Base-by-base conservation (phyloP, 208 protist genomes). In the Trypanosoma cruzi region DNA sequence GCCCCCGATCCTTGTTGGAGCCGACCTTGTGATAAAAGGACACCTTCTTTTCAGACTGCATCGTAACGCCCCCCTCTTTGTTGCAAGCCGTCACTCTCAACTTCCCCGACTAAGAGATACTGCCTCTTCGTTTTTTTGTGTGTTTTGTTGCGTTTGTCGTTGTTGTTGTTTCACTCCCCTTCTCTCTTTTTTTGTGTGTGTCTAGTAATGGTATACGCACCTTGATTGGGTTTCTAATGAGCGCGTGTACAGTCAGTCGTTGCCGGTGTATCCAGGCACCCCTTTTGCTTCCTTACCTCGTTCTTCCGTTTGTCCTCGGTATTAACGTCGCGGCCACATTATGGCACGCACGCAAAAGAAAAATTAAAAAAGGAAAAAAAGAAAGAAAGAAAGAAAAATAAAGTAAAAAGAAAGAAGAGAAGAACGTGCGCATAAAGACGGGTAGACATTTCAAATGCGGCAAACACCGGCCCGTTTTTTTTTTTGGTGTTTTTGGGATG, bases 11-110 rank as follows among this genome's bases (percentile, higher is more conserved):
- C 54, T 79, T 80, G 29, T 34, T 37, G 6, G 20, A 49, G 44
- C 53, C 74, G 18, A 24, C 64, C 49, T 60, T 69, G 44, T 62
- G 55, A 36, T n/a, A 42, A 22, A 63, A 57, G n/a, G 62, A 75
- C 34, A 18, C 31, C 2, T 37, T 59, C 10, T 22, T n/a, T 16
- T 61, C 61, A 0, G 20, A 0, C n/a, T 53, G 46, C 65, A 64
- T 65, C 11, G 18, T 14, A 31, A 2, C 37, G 22, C 10, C 44
- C 4, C 44, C 5, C 36, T 10, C 6, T 10, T 10, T n/a, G n/a
- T n/a, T 40, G 36, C 36, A 40, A 40, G 36, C 36, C 36, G 36
- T 40, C 36, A 40, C 36, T 40, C 36, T 13, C 36, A n/a, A n/a
- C n/a, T n/a, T n/a, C n/a, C n/a, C n/a, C n/a, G n/a, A n/a, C n/a